phyloP scores from a whole-genome alignment of 1,139 yeast genomes.

The Casaregolazyma suthepensis region DNA sequence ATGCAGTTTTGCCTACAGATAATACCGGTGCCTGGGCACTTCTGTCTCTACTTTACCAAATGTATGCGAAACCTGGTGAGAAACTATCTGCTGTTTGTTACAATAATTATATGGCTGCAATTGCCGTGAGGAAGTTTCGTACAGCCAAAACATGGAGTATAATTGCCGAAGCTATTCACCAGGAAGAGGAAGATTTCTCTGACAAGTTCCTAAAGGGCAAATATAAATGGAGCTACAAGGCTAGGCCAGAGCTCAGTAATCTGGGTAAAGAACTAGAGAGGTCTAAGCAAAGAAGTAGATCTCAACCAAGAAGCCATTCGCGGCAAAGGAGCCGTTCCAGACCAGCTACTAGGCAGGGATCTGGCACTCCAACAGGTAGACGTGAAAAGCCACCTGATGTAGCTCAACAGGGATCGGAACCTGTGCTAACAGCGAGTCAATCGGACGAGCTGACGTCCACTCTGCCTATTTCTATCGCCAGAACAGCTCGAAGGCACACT shows the following conservation, averaged over 20 bases:
- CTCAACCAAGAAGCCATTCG: neutral
- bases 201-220: neutral
- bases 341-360: neutral
- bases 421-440: neutral
- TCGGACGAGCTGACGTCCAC: neutral
- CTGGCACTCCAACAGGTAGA: neutral
- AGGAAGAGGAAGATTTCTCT: slow-evolving; percentile 34
- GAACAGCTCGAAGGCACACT: neutral
- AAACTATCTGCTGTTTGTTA: slow-evolving; percentile 49
- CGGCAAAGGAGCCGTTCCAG: neutral
- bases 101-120: slow-evolving; percentile 56
- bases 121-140: slow-evolving; percentile 45
- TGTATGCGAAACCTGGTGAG: slow-evolving; percentile 42
- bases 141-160: slow-evolving; percentile 69
- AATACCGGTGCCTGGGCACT: slow-evolving; percentile 25
- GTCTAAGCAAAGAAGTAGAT: neutral
- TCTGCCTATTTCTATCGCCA: neutral
- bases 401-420: neutral
- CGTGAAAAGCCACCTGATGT: neutral
- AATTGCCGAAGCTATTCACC: slow-evolving; percentile 49
- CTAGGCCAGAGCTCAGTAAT: neutral
- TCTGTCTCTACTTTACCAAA: slow-evolving; percentile 30
- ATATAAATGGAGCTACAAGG: neutral
- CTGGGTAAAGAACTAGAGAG: neutral
- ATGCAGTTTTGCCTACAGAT: slow-evolving; percentile 28